phyloP scores from a whole-genome alignment of 2,329 filamentous ascomycete species.

The Fusarium metavorans region DNA sequence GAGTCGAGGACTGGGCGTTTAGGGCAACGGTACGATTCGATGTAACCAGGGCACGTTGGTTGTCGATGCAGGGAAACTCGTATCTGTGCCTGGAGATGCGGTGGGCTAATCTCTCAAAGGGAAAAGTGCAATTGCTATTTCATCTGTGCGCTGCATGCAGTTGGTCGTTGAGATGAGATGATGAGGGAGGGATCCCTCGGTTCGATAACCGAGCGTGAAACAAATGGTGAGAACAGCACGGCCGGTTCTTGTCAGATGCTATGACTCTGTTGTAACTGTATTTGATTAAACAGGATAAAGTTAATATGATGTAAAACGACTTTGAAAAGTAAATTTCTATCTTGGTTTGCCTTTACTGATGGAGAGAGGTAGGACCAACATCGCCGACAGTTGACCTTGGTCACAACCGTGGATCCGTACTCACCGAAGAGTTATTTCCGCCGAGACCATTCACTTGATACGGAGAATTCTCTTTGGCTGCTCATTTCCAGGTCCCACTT shows the following conservation, averaged over 20 bases:
- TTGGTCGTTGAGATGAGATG: background rate
- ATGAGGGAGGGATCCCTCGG: conserved; percentile 2
- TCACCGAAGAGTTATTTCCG: background rate
- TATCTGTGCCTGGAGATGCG: background rate
- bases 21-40: background rate
- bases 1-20: background rate
- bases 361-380: background rate
- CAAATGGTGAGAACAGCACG: conserved; percentile 11
- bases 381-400: background rate
- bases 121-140: background rate
- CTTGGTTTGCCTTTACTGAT: background rate
- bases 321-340: background rate
- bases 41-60: conserved; percentile 20
- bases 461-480: background rate
- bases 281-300: background rate
- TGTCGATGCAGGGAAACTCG: conserved; percentile 9
- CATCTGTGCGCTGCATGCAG: background rate
- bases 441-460: background rate
- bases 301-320: background rate
- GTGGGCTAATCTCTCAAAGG: background rate
- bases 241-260: background rate
- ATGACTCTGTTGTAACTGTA: background rate
- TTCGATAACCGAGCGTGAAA: conserved; percentile 8
- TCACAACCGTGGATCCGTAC: background rate
- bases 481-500: background rate